phyloP scores from a whole-genome alignment of 129 eudicot species.

The Centella asiatica region DNA sequence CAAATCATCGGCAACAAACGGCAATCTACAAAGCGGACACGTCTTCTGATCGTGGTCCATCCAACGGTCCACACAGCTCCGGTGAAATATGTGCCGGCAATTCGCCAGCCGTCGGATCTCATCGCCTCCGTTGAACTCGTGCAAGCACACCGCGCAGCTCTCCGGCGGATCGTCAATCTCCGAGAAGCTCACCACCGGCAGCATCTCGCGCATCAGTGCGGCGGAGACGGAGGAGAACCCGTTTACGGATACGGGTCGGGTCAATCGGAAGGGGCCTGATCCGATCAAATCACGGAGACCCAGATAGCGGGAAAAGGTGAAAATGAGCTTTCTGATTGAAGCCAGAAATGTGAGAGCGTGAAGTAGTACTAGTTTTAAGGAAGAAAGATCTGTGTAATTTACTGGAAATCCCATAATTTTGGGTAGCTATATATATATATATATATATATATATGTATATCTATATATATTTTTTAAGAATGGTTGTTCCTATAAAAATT shows the following conservation, averaged over 20 bases:
- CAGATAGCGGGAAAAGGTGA: constrained; percentile 15
- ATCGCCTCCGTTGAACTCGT: constrained; percentile 40
- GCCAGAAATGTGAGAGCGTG: constrained; percentile 32
- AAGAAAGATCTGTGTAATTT: constrained; percentile 42
- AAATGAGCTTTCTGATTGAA: constrained; percentile 30
- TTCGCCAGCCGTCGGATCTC: constrained; percentile 50
- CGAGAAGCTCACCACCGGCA: constrained; percentile 45
- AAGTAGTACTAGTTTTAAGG: constrained; percentile 40
- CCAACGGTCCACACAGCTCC: constrained; percentile 69
- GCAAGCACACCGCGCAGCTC: constrained; percentile 59
- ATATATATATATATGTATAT: too few species aligned
- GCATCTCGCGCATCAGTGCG: constrained; percentile 39
- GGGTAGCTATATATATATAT: too few species aligned
- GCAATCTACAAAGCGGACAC: constrained; percentile 63
- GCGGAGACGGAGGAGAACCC: constrained; percentile 31
- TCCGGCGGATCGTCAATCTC: constrained; percentile 25
- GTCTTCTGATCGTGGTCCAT: constrained; percentile 72
- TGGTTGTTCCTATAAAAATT: too few species aligned
- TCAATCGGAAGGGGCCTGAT: constrained; percentile 17
- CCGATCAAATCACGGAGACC: constrained; percentile 42
- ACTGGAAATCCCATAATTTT: constrained; percentile 68
- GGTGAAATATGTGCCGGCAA: constrained; percentile 55
- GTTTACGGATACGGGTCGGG: constrained; percentile 18
- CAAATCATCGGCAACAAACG: constrained; percentile 31
- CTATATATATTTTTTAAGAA: too few species aligned